Evolutionary conservation across 2,329 filamentous ascomycete genomes (phyloP).

Genomic region (Colletotrichum tanaceti): DNA sequence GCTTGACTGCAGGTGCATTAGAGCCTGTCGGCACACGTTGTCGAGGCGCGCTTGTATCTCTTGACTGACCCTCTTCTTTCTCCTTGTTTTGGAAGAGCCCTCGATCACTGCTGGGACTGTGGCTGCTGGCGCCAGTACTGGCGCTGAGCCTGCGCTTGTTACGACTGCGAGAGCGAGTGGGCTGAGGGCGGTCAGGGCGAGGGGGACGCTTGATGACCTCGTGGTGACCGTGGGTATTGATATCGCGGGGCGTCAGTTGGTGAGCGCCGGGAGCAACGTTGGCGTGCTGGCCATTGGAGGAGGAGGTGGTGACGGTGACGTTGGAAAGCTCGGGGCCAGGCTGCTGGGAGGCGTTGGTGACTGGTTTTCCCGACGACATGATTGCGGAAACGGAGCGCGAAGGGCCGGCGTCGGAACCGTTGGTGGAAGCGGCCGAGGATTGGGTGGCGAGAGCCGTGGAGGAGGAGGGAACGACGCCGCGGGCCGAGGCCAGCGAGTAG

Average conservation of each 20-base stretch:
- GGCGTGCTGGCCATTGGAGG: conserved; percentile 54
- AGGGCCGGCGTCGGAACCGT: conserved; percentile 62
- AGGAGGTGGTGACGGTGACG: conserved; percentile 66
- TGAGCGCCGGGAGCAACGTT: conserved; percentile 55
- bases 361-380: conserved; percentile 58
- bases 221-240: conserved; percentile 46
- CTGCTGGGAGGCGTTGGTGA: conserved; percentile 56
- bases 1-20: conserved; percentile 59
- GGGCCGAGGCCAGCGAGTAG: conserved; percentile 74
- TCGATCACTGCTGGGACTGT: conserved; percentile 81
- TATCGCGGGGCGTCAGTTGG: conserved; percentile 59
- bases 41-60: conserved; percentile 35
- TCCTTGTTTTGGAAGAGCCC: conserved; percentile 62
- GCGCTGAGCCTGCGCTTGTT: conserved; percentile 82
- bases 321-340: conserved; percentile 64
- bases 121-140: conserved; percentile 83
- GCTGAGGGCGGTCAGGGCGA: conserved; percentile 55
- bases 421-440: conserved; percentile 64
- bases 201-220: conserved; percentile 55
- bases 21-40: conserved; percentile 41
- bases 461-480: conserved; percentile 58
- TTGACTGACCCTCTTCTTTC: conserved; percentile 64
- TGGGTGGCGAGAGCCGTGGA: conserved; percentile 59
- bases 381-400: conserved; percentile 59
- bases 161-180: conserved; percentile 73